phyloP scores from a whole-genome alignment of 164 flowering plant species.

The Umbellularia californica region DNA sequence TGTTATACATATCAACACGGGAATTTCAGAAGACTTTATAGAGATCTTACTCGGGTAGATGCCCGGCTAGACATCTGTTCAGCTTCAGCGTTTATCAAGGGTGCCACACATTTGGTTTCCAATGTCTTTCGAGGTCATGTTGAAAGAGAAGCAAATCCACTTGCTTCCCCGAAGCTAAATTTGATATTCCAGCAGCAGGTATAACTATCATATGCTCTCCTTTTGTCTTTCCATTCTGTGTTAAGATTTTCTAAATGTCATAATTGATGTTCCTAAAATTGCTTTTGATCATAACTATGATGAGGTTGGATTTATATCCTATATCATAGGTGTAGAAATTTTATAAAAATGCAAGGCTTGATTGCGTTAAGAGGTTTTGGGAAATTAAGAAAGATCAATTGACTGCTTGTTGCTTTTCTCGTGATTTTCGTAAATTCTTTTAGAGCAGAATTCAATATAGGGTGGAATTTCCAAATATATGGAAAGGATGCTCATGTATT shows the following conservation, averaged over 20 bases:
- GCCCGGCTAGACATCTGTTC: constrained; percentile 77
- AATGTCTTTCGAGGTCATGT: constrained; percentile 26
- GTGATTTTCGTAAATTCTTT: no score
- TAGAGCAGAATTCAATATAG: neutral
- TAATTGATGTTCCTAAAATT: neutral
- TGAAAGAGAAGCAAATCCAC: constrained; percentile 23
- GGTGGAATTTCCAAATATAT: neutral
- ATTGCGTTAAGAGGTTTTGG: neutral
- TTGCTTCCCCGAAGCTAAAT: constrained; percentile 65
- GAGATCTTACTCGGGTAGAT: constrained; percentile 78
- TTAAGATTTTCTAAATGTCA: neutral
- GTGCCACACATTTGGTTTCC: constrained; percentile 26
- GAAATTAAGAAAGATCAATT: no score
- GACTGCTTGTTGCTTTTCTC: neutral
- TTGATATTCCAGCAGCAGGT: constrained; percentile 91
- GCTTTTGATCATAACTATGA: neutral
- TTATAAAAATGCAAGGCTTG: neutral
- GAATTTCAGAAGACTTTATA: constrained; percentile 45
- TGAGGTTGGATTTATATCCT: neutral
- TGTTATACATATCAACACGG: constrained; percentile 80
- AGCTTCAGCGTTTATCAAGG: constrained; percentile 50
- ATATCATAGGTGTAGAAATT: neutral
- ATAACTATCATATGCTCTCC: neutral
- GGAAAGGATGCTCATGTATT: no score
- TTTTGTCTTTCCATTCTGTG: neutral